phyloP scores from a whole-genome alignment of 164 flowering plant genomes.

The Sedum album region DNA sequence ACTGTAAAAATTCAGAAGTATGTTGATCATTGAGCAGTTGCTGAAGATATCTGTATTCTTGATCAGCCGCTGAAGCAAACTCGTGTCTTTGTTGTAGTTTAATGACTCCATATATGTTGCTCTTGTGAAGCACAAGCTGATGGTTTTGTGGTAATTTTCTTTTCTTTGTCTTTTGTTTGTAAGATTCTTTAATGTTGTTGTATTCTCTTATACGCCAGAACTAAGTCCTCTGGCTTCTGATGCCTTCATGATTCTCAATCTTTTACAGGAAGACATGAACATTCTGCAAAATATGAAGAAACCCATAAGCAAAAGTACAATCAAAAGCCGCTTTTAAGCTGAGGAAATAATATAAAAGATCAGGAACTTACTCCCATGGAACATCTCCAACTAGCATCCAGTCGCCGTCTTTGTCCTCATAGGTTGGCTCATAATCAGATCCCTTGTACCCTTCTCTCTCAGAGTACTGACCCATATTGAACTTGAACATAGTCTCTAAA shows the following conservation, averaged over 20 bases:
- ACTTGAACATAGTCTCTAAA: slow-evolving; percentile 6
- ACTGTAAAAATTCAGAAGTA: background rate
- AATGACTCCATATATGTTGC: background rate
- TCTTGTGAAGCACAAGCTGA: background rate
- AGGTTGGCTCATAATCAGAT: slow-evolving; percentile 4
- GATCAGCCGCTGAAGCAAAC: background rate
- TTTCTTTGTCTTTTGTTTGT: background rate
- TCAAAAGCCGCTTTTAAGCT: background rate
- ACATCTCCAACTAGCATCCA: slow-evolving; percentile 11
- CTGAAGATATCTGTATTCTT: background rate
- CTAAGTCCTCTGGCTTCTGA: slow-evolving; percentile 27
- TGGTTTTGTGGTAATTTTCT: background rate
- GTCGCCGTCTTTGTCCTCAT: slow-evolving; percentile 9
- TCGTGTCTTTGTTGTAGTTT: background rate
- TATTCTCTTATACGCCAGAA: slow-evolving; percentile 3
- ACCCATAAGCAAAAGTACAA: slow-evolving; percentile 4
- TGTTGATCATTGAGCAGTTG: background rate
- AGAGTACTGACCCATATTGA: slow-evolving; percentile 2
- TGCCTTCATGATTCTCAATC: slow-evolving; percentile 31
- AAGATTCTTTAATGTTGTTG: background rate
- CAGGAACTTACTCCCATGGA: slow-evolving; percentile 33
- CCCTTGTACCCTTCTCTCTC: slow-evolving; percentile 9
- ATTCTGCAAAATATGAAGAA: slow-evolving; percentile 29
- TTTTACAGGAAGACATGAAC: slow-evolving; percentile 28
- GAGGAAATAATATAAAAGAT: slow-evolving; percentile 12